phyloP scores from a whole-genome alignment of 2,329 filamentous ascomycete species.

The Peltaster fructicola region DNA sequence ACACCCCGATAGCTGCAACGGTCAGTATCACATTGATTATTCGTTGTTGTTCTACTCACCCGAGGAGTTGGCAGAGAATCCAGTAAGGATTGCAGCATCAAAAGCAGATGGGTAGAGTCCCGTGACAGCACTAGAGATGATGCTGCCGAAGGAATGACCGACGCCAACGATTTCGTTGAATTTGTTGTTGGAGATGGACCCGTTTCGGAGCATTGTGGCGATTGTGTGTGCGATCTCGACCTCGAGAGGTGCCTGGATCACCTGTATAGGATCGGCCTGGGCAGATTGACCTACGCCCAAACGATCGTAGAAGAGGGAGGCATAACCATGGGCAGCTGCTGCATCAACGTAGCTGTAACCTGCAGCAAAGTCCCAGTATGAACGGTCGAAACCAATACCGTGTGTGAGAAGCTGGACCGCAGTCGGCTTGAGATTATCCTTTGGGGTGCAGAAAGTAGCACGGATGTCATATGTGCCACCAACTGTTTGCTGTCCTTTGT shows the following conservation, averaged over 20 bases:
- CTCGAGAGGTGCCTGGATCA: slow-evolving; percentile 22
- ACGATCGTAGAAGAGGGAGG: slow-evolving; percentile 26
- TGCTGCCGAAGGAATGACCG: slow-evolving; percentile 23
- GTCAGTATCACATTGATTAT: no score
- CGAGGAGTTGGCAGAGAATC: slow-evolving; percentile 16
- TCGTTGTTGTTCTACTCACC: slow-evolving; percentile 7
- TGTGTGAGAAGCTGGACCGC: slow-evolving; percentile 25
- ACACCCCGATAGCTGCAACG: no score
- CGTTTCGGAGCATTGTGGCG: slow-evolving; percentile 14
- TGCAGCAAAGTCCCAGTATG: slow-evolving; percentile 22
- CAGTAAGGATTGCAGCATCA: slow-evolving; percentile 22
- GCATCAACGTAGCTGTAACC: slow-evolving; percentile 25
- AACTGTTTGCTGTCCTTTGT: slow-evolving; percentile 5
- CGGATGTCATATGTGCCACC: slow-evolving; percentile 8
- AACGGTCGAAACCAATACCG: slow-evolving; percentile 17
- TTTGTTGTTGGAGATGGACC: slow-evolving; percentile 11
- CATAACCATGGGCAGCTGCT: slow-evolving; percentile 22
- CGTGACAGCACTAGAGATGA: slow-evolving; percentile 18
- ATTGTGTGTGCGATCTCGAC: slow-evolving; percentile 21
- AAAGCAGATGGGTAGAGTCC: slow-evolving; percentile 17
- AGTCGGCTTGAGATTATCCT: slow-evolving; percentile 5
- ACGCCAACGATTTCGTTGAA: slow-evolving; percentile 23
- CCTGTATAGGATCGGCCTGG: slow-evolving; percentile 22
- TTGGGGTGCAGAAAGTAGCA: slow-evolving; percentile 12
- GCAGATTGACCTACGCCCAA: slow-evolving; percentile 22